A percentile compares a stretch with the other conserved stretches of the same genome.
Conservation (phyloP, 208 protist genomes). For the Leptomonas seymouri region DNA sequence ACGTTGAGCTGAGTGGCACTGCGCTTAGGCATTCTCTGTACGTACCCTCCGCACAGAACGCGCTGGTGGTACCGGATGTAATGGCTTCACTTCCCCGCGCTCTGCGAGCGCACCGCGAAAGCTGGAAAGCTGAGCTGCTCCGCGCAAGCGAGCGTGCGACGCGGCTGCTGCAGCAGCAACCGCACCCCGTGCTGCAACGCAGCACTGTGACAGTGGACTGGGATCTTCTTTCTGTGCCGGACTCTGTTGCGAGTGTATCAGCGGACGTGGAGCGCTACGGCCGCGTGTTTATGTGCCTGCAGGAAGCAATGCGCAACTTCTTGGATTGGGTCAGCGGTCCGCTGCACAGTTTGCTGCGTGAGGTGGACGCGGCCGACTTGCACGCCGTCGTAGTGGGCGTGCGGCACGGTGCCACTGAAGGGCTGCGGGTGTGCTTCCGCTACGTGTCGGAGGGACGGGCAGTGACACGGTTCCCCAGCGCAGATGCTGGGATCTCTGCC, state of each 20-base stretch:
- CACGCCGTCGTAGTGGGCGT: conserved; percentile 33
- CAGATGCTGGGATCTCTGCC: background rate
- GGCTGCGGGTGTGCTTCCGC: conserved; percentile 35
- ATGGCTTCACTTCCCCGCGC: conserved; percentile 28
- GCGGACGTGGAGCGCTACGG: conserved; percentile 28
- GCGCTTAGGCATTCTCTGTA: conserved; percentile 66
- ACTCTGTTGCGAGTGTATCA: conserved; percentile 16
- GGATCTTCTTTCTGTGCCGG: conserved; percentile 20
- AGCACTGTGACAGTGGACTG: conserved; percentile 61
- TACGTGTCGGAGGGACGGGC: conserved; percentile 22
- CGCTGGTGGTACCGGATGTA: conserved; percentile 50
- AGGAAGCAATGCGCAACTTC: conserved; percentile 29
- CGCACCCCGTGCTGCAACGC: conserved; percentile 52
- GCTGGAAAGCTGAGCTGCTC: conserved; percentile 32
- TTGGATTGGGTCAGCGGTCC: conserved; percentile 32
- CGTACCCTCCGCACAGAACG: conserved; percentile 43
- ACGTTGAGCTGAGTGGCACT: conserved; percentile 30
- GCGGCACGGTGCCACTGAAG: conserved; percentile 20
- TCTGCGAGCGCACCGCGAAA: conserved; percentile 22
- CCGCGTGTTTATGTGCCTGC: conserved; percentile 29
- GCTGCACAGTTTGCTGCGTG: conserved; percentile 31
- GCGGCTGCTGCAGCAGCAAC: conserved; percentile 40
- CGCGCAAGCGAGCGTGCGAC: conserved; percentile 41
- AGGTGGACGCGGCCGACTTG: conserved; percentile 38
- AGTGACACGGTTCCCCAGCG: conserved; percentile 24